Base-by-base conservation (phyloP, 148 eudicot genomes). In the Amaranthus cruentus region DNA sequence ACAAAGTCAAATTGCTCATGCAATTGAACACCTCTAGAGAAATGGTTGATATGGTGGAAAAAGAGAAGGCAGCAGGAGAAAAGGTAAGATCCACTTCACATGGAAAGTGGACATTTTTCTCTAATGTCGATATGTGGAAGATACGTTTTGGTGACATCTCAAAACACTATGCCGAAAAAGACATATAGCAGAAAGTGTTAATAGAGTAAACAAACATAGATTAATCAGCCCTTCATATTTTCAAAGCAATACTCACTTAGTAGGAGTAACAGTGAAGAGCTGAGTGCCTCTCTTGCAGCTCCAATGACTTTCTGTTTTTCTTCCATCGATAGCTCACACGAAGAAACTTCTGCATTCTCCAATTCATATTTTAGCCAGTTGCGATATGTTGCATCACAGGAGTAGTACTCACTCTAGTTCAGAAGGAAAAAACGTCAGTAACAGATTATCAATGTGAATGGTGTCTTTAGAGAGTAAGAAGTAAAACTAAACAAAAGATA, bases 371-470 rank as follows among this genome's bases (percentile, higher is more conserved):
- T 87, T 70, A 94, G 89, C 98, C 97, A 91, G 69, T 91, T 91
- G 78, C 98, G 98, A 71, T 94, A 91, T 47, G 87, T 91, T 69
- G 97, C 98, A 84, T 94, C 98, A 81, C 98, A 91, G 52, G 97
- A 89, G 74, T 87, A 94, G 77, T 89, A 94, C 84, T 94, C 93
- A 38, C 85, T 87, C 98, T 94, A 79, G 50, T 73, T 67, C 68
- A 73, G 43, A 47, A 69, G 43, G 51, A 69, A 18, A 73, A 53
- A 68, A 55, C 50, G 54, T 51, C 69, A 75, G 21, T 75, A 60
- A 73, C 60, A 47, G 58, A 46, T 21, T 73, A 46, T 15, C 8
- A 13, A 48, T 15, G 4, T 59, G 48, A 56, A 11, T 53, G 51
- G 57, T 43, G 48, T 61, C 18, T 47, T 13, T 47, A 51, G 57